Conservation (phyloP, 495 filamentous ascomycete species). For the Aspergillus conjunctus region DNA sequence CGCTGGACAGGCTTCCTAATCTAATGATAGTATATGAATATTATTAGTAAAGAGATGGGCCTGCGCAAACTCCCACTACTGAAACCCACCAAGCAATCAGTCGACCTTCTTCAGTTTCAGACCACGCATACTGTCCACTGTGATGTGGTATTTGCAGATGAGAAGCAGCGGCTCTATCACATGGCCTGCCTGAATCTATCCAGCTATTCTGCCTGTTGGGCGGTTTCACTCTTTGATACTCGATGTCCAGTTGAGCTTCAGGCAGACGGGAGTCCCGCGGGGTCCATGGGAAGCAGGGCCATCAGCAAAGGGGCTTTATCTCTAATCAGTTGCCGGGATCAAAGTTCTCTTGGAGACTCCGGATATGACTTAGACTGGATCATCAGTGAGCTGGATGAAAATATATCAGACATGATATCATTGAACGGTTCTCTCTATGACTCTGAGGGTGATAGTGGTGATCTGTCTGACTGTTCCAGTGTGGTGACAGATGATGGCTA, state of each 20-base stretch:
- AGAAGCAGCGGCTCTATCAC: constrained; percentile 5
- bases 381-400: not conserved
- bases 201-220: constrained; percentile 3
- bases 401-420: not conserved
- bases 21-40: not conserved
- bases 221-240: constrained; percentile 2
- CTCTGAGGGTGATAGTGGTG: not conserved
- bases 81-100: not conserved
- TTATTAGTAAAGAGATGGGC: constrained; percentile 3
- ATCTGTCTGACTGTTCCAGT: not conserved
- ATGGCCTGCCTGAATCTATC: not conserved
- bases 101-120: constrained; percentile 1
- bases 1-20: too few species aligned
- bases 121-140: constrained; percentile 1
- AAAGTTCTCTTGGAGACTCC: too few species aligned
- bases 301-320: not conserved
- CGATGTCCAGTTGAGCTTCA: not conserved
- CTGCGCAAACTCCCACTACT: not conserved
- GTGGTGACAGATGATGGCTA: not conserved
- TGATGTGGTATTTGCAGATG: constrained; percentile 5
- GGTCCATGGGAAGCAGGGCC: not conserved
- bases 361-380: not conserved
- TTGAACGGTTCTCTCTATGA: not conserved
- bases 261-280: not conserved
- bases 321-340: too few species aligned